These are phyloP conservation scores for Fusarium decemcellulare DNA, from an alignment of 2,329 filamentous ascomycete species.

Conservation along the genomic window DNA sequence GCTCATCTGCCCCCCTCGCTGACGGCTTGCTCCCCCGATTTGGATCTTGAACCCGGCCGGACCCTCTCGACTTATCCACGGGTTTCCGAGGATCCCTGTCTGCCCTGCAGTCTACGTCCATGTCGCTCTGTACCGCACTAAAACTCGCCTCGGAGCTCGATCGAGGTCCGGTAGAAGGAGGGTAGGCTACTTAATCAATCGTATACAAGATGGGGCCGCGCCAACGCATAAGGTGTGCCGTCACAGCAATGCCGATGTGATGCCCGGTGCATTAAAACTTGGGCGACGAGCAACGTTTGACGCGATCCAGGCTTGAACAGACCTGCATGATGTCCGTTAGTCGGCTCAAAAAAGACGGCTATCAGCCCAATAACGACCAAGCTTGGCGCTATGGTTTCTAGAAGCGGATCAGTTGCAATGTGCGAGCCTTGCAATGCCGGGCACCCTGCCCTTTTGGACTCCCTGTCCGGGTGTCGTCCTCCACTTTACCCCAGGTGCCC, in stretches of 20 bases:
- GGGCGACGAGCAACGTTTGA: conserved; percentile 22
- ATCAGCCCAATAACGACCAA: conserved; percentile 19
- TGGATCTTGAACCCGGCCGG: conserved; percentile 37
- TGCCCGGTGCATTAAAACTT: conserved; percentile 24
- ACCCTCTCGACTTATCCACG: conserved; percentile 34
- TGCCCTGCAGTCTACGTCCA: conserved; percentile 30
- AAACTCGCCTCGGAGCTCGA: conserved; percentile 36
- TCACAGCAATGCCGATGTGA: conserved; percentile 25
- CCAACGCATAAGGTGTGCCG: conserved; percentile 25
- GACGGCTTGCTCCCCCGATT: conserved; percentile 42
- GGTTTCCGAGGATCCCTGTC: conserved; percentile 37
- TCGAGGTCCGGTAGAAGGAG: conserved; percentile 13
- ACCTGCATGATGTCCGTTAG: conserved; percentile 8
- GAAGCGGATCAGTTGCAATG: conserved; percentile 35
- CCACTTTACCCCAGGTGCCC: conserved; percentile 47
- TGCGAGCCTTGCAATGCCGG: conserved; percentile 37
- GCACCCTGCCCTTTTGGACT: conserved; percentile 34
- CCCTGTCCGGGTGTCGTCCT: conserved; percentile 27
- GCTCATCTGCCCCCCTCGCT: conserved; percentile 33
- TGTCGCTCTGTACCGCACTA: conserved; percentile 34
- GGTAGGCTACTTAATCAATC: conserved; percentile 33
- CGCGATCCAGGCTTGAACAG: conserved; percentile 24
- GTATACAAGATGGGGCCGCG: conserved; percentile 25
- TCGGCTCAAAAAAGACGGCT: conserved; percentile 10
- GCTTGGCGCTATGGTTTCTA: conserved; percentile 38